These are phyloP conservation scores for Lantana camara DNA, from an alignment of 257 asterid species.

Conservation along the genomic window DNA sequence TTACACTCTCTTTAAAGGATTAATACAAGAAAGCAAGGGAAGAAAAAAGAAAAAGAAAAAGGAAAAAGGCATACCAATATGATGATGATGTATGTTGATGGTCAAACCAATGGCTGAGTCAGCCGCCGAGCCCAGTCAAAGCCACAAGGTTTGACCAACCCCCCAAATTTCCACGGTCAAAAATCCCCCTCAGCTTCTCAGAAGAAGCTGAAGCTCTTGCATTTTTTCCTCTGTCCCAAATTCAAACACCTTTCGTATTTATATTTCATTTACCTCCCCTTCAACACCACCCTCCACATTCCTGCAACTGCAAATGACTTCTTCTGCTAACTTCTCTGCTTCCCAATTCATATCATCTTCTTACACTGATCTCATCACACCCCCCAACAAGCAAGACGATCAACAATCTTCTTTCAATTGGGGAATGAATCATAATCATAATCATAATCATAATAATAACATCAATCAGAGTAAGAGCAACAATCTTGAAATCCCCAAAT, in stretches of 20 bases:
- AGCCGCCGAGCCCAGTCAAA: constrained; percentile 83
- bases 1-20: too few relatives aligned
- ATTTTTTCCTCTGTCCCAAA: not conserved
- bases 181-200: constrained; percentile 25
- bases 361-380: constrained; percentile 43
- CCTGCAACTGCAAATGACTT: not conserved
- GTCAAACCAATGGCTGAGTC: constrained; percentile 21
- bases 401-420: constrained; percentile 30
- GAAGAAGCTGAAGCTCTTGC: constrained; percentile 24
- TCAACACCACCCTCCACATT: constrained; percentile 2
- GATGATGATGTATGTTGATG: too few relatives aligned
- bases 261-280: not conserved
- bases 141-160: constrained; percentile 48
- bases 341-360: constrained; percentile 45
- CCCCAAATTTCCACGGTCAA: constrained; percentile 44
- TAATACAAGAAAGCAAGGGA: too few relatives aligned
- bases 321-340: constrained; percentile 5
- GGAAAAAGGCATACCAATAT: too few relatives aligned
- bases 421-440: constrained; percentile 29
- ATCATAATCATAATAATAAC: not conserved
- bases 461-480: not conserved
- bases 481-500: constrained; percentile 41
- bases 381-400: constrained; percentile 21
- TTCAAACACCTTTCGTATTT: not conserved
- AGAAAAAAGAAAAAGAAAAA: too few relatives aligned